Evolutionary conservation across 192 early-diverging fungal genomes (phyloP).

Genomic region (Coemansia sp.): DNA sequence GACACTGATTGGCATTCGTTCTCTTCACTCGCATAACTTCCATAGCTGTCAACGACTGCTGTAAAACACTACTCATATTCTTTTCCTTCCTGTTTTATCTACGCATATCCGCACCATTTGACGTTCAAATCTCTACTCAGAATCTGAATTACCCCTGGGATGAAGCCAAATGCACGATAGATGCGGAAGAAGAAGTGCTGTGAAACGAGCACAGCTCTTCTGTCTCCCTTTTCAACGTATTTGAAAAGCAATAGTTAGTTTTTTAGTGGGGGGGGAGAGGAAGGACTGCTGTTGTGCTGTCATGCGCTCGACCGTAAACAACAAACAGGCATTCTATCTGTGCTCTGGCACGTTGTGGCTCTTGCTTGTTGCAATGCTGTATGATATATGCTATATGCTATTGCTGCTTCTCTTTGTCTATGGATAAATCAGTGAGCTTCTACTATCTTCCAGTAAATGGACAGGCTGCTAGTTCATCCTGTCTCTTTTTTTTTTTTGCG

Average conservation of each 20-base stretch:
- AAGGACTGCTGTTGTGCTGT: not conserved
- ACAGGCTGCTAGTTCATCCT: not conserved
- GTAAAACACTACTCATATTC: too few species aligned
- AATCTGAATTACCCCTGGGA: not conserved
- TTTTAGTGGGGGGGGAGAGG: not conserved
- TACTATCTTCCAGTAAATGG: too few species aligned
- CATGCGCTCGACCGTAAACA: not conserved
- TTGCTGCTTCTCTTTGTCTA: not conserved
- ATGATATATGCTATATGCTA: not conserved
- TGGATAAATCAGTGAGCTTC: not conserved
- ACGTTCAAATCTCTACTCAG: not conserved
- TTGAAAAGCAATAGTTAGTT: not conserved
- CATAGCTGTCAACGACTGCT: too few species aligned
- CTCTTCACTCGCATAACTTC: too few species aligned
- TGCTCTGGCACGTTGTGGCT: not conserved
- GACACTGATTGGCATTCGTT: too few species aligned
- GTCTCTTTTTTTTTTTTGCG: not conserved
- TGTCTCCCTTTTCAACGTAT: not conserved
- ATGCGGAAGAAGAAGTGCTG: slow-evolving; percentile 1
- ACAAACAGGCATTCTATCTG: not conserved
- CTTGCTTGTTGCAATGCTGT: not conserved
- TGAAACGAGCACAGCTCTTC: not conserved
- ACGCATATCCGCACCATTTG: not conserved
- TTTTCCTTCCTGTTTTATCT: not conserved
- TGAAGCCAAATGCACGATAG: not conserved